These are phyloP conservation scores for Cladosporium phlei DNA, from an alignment of 2,329 filamentous ascomycete species.

Conservation along the genomic window DNA sequence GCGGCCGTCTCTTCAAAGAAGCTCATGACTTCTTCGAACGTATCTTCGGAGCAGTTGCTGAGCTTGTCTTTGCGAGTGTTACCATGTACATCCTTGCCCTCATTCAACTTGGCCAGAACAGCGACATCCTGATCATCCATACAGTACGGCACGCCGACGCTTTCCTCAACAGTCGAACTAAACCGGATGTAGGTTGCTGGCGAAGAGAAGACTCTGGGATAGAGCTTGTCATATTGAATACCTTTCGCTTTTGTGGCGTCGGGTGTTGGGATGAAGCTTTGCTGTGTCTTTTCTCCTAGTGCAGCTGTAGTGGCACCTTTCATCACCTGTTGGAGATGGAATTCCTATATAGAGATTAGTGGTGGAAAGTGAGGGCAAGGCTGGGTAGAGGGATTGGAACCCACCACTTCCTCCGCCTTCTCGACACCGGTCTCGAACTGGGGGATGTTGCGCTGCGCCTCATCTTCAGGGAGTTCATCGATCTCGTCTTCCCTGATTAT, in stretches of 20 bases:
- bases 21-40: constrained; percentile 91
- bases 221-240: constrained; percentile 84
- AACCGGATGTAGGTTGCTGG: constrained; percentile 94
- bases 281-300: constrained; percentile 54
- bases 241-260: constrained; percentile 55
- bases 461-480: constrained; percentile 76
- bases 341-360: constrained; percentile 57
- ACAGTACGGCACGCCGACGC: constrained; percentile 83
- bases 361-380: constrained; percentile 1
- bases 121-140: constrained; percentile 87
- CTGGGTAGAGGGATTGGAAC: constrained; percentile 40
- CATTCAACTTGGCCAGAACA: constrained; percentile 79
- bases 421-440: constrained; percentile 95
- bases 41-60: constrained; percentile 73
- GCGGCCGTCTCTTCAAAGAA: constrained; percentile 86
- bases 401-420: constrained; percentile 93
- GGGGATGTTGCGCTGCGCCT: constrained; percentile 71
- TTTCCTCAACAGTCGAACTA: constrained; percentile 96
- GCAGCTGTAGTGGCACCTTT: constrained; percentile 48
- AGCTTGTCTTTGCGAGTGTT: constrained; percentile 33
- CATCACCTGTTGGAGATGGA: constrained; percentile 85
- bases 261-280: constrained; percentile 64
- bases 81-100: constrained; percentile 56
- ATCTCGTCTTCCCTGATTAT: constrained; percentile 88
- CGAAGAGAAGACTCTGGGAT: constrained; percentile 72